Base-by-base conservation (phyloP, 306 rosid species). In the Coriaria nepalensis region DNA sequence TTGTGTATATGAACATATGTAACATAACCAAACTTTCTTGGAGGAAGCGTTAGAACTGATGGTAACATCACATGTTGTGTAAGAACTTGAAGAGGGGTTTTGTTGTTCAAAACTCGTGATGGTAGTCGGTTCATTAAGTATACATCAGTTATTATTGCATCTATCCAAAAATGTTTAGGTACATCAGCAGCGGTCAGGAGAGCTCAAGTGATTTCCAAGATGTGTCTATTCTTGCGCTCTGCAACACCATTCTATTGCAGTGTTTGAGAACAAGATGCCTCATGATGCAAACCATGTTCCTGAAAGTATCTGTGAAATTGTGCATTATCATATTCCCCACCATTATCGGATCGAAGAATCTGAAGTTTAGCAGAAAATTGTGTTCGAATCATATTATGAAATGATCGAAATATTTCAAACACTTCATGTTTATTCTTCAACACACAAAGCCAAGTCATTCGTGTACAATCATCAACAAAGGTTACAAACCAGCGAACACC, bases 1-100 rank as follows among this genome's bases (percentile, higher is more conserved):
- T 42, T 42, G n/a, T 42, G 11, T 6, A 42, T 6, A 10, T 42
- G 45, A 10, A 42, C 45, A 45, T 45, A 45, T 11, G 49, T 13
- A 45, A 45, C 49, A 45, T 32, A 45, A 4, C 49, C 49, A 45
- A 45, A 45, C 32, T 9, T 45, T 45, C 49, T 9, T 45, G 49
- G n/a, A n/a, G 49, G 5, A 14, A 45, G 49, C 20, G 14, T 45
- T 10, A 45, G 32, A 13, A 45, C 49, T 11, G 49, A 45, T 4
- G 49, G 49, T 13, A 45, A 45, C 5, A 5, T 11, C 49, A 45
- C 32, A 45, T 12, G 32, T 45, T 45, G 20, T 5, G 49, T 9
- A 12, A 45, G 49, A 11, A 10, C 32, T 45, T 45, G 20, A 9
- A 45, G 49, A 11, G 32, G 45, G 6, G 45, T 42, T 42, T 6